A percentile compares a stretch with the other conserved stretches of the same genome.
Conservation (phyloP, 352 stramenopile species). For the Pythium coloratum region DNA sequence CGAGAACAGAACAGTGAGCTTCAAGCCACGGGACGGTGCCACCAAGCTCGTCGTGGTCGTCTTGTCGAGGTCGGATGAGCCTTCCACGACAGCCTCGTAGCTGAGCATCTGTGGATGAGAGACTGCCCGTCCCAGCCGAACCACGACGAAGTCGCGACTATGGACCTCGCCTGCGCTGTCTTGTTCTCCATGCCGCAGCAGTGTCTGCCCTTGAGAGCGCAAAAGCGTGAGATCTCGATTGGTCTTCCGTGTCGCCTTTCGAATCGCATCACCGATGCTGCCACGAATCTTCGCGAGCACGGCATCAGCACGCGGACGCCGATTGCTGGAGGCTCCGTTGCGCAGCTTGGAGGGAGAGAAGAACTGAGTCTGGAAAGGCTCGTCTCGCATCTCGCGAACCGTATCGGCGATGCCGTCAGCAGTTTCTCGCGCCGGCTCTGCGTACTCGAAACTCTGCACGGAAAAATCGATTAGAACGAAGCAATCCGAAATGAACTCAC, state of each 20-base stretch:
- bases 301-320: conserved; percentile 27
- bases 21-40: background rate
- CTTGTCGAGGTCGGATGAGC: background rate
- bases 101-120: conserved; percentile 25
- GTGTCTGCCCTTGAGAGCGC: conserved; percentile 48
- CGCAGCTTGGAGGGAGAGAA: conserved; percentile 54
- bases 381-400: conserved; percentile 53
- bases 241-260: conserved; percentile 48
- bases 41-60: background rate
- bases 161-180: conserved; percentile 45
- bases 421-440: conserved; percentile 3
- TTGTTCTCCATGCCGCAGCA: conserved; percentile 35
- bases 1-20: conserved; percentile 35
- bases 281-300: conserved; percentile 53
- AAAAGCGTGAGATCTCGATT: conserved; percentile 66
- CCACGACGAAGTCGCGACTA: conserved; percentile 37
- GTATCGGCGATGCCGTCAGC: conserved; percentile 61
- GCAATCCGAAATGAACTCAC: background rate
- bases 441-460: conserved; percentile 16
- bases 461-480: background rate
- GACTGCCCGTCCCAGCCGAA: conserved; percentile 25
- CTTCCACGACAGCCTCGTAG: conserved; percentile 42
- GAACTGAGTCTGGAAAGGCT: conserved; percentile 52
- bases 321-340: background rate
- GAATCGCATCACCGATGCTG: conserved; percentile 52